Evolutionary conservation across 2,329 filamentous ascomycete genomes (phyloP), one percentile per base, ranked within the genome.

Genomic region (Aureobasidium sp.): DNA sequence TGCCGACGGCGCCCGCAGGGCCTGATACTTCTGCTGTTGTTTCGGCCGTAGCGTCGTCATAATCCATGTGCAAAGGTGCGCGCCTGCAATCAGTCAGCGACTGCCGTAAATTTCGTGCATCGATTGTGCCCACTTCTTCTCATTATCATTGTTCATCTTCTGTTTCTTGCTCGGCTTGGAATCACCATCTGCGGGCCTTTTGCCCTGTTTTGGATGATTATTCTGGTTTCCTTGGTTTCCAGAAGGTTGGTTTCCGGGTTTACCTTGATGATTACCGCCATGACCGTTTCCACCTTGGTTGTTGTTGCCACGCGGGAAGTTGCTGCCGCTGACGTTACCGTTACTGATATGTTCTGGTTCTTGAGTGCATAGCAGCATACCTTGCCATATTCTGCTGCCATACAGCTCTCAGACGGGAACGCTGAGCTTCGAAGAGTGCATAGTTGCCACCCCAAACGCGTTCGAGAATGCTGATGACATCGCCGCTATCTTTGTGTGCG

Each of bases 371-470:
- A 62, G 44, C 55, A 55, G 41, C 62, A 60, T 64, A 66, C 62
- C 62, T 60, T 58, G 59, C 39, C 34, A 50, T 60, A 23, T 60
- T 51, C 20, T 64, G 59, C 42, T 64, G 59, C 42, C 61, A 62
- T 29, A 63, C 53, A 41, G 27, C 75, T 57, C 77, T 76, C 9
- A 92, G 76, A 66, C 82, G 87, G 13, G 82, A 77, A 58, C 91
- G 84, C 72, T 95, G 90, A 46, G 79, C 73, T 23, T 82, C 77
- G 70, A 95, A 95, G 2, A 84, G 84, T 6, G 82, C 81, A 73
- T 96, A 97, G 69, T 96, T 87, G 59, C 90, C 91, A 12, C 82
- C 87, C 59, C 95, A 78, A 42, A 96, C 82, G 42, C 84, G 80
- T 37, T 83, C 84, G 7, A 97, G 82, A 27, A 97, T 84, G 70